These are phyloP conservation scores for Seiridium cupressi DNA, from an alignment of 2,329 filamentous ascomycete species.

Conservation along the genomic window DNA sequence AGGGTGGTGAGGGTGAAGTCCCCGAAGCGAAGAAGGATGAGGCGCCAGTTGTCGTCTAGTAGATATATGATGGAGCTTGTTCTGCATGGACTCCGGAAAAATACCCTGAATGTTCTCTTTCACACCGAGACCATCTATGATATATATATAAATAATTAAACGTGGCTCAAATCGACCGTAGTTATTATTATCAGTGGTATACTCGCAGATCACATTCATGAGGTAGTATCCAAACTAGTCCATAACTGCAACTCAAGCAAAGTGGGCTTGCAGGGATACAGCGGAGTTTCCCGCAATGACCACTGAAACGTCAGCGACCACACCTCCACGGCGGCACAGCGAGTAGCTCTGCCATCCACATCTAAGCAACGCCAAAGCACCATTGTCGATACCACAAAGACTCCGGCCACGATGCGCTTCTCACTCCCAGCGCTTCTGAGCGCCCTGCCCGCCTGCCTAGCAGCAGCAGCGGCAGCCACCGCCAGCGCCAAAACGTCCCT, in stretches of 20 bases:
- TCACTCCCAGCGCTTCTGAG: constrained; percentile 30
- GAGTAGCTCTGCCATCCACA: too few relatives aligned
- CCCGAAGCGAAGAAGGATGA: constrained; percentile 36
- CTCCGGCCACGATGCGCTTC: constrained; percentile 27
- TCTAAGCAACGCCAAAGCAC: too few relatives aligned
- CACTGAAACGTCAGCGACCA: not conserved
- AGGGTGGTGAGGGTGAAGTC: constrained; percentile 23
- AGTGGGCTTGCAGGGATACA: not conserved
- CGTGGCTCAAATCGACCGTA: not conserved
- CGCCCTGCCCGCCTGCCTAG: constrained; percentile 14
- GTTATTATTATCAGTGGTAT: too few relatives aligned
- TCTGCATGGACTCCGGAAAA: not conserved
- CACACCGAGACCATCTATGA: not conserved
- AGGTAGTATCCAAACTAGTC: too few relatives aligned
- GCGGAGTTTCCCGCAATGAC: not conserved
- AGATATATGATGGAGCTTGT: not conserved
- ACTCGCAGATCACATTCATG: too few relatives aligned
- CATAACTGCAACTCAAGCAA: not conserved
- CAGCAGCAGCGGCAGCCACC: constrained; percentile 15
- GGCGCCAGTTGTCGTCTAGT: constrained; percentile 14
- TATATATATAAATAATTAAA: not conserved
- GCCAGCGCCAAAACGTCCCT: constrained; percentile 31
- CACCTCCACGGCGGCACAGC: not conserved
- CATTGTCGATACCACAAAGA: too few relatives aligned
- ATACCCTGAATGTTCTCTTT: not conserved